phyloP scores from a whole-genome alignment of 495 filamentous ascomycete species.

The Xylaria sp. region DNA sequence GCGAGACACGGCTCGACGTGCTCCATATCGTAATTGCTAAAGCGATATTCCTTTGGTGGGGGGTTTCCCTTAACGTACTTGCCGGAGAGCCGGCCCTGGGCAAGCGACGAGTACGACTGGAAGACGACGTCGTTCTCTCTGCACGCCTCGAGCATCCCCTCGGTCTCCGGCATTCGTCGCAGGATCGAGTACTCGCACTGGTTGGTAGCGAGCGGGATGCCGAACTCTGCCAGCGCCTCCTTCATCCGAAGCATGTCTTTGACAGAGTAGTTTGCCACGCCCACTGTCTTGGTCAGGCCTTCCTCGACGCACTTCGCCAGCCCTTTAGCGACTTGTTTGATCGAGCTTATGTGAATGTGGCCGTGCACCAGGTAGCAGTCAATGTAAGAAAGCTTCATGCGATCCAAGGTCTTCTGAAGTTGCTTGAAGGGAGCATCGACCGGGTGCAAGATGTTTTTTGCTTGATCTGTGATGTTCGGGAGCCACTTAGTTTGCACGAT shows the following conservation, averaged over 20 bases:
- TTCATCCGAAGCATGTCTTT: constrained; percentile 50
- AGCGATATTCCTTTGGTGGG: constrained; percentile 39
- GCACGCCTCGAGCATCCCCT: not conserved
- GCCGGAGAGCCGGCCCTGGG: constrained; percentile 36
- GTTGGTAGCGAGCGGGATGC: not conserved
- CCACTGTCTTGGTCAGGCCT: constrained; percentile 46
- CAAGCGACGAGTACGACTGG: constrained; percentile 28
- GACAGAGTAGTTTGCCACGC: constrained; percentile 52
- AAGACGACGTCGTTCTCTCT: constrained; percentile 22
- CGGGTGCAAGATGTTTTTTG: not conserved
- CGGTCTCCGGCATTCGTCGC: not conserved
- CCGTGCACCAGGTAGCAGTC: not conserved
- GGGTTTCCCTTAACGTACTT: constrained; percentile 50
- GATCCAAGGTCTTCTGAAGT: not conserved
- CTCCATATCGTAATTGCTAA: constrained; percentile 9
- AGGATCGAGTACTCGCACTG: not conserved
- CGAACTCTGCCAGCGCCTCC: not conserved
- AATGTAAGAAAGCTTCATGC: not conserved
- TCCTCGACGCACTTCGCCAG: constrained; percentile 50
- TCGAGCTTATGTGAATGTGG: not conserved
- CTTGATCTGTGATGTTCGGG: not conserved
- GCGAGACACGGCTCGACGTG: not conserved
- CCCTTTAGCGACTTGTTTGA: constrained; percentile 15
- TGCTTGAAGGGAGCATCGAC: not conserved
- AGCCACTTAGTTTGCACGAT: constrained; percentile 5